Conservation (phyloP, 176 grass and related monocot species). For the barley (Hordeum vulgare) region MorexV3_pseudomolecules_assembly NC_058521.1:174535608-174536107, state of each 20-base stretch:
- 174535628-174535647: not conserved
- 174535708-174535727: not conserved
- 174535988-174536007: not conserved
- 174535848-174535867: not conserved
- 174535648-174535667: not conserved
- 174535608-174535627: not conserved
- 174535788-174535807: not conserved
- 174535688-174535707: not conserved
- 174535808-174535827: not conserved
- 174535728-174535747: not conserved
- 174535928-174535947: not conserved
- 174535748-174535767: not conserved
- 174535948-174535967: not conserved
- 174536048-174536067: not conserved
- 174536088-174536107: not conserved
- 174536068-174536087: not conserved
- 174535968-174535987: not conserved
- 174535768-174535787: not conserved
- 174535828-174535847: not conserved
- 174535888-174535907: not conserved
- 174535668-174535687: not conserved
- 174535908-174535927: not conserved
- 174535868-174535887: not conserved
- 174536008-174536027: not conserved
- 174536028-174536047: not conserved